Conservation (phyloP, 2,329 filamentous ascomycete genomes). For the Paradendryphiella salina region DNA sequence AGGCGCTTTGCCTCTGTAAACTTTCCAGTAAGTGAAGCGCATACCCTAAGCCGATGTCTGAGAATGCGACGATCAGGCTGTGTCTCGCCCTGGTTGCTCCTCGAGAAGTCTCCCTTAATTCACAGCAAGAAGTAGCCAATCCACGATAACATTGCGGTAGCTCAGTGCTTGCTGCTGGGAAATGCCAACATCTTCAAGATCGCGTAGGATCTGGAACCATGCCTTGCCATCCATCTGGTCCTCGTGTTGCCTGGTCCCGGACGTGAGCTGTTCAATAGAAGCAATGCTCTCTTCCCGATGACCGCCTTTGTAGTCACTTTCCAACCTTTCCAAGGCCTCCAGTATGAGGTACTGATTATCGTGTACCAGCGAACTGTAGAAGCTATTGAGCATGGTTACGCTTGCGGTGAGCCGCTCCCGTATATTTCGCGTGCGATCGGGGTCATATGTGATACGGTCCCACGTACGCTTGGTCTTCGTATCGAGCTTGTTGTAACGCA, state of each 20-base stretch:
- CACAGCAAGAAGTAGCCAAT: slow-evolving; percentile 39
- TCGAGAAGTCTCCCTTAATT: slow-evolving; percentile 38
- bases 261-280: slow-evolving; percentile 31
- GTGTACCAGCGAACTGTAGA: slow-evolving; percentile 35
- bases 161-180: slow-evolving; percentile 25
- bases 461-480: slow-evolving; percentile 36
- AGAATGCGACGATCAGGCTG: slow-evolving; percentile 35
- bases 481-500: slow-evolving; percentile 37
- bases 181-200: slow-evolving; percentile 40
- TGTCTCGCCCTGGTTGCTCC: slow-evolving; percentile 14
- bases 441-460: slow-evolving; percentile 39
- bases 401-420: slow-evolving; percentile 31
- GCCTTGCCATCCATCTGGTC: slow-evolving; percentile 31
- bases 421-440: slow-evolving; percentile 25
- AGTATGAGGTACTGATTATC: slow-evolving; percentile 38
- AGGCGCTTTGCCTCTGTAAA: slow-evolving; percentile 33
- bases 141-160: slow-evolving; percentile 36
- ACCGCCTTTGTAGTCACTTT: slow-evolving; percentile 36
- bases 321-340: slow-evolving; percentile 35
- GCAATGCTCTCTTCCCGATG: slow-evolving; percentile 36
- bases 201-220: slow-evolving; percentile 39
- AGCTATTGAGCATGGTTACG: slow-evolving; percentile 32
- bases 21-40: slow-evolving; percentile 33
- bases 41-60: slow-evolving; percentile 34
- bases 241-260: slow-evolving; percentile 10